phyloP scores from a whole-genome alignment of 1,284 basidiomycete species.

The Boletus smithii region DNA sequence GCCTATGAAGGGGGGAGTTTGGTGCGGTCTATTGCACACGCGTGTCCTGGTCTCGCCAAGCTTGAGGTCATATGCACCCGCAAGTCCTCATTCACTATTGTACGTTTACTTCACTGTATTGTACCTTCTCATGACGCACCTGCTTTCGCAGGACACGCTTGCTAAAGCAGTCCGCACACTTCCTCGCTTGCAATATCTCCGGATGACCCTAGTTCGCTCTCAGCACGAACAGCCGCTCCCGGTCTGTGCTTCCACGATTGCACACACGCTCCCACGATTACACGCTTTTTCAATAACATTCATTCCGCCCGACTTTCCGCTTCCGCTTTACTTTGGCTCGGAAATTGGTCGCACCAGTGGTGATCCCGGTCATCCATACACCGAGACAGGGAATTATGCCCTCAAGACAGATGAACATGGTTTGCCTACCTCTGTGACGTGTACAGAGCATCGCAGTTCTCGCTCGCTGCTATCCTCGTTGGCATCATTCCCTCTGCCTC shows the following conservation, averaged over 20 bases:
- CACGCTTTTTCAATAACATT: constrained; percentile 59
- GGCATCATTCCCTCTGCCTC: constrained; percentile 36
- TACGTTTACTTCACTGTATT: constrained; percentile 34
- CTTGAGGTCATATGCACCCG: constrained; percentile 63
- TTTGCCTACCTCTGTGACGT: constrained; percentile 42
- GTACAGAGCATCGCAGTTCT: constrained; percentile 46
- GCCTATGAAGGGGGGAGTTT: constrained; percentile 69
- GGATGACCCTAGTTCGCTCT: constrained; percentile 60
- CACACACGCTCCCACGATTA: constrained; percentile 61
- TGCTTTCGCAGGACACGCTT: constrained; percentile 42
- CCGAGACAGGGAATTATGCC: constrained; percentile 50
- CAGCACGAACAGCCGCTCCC: constrained; percentile 60
- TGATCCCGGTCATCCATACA: constrained; percentile 28
- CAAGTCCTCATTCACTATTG: constrained; percentile 67
- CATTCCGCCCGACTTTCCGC: constrained; percentile 46
- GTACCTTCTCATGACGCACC: constrained; percentile 1
- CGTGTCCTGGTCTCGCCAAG: constrained; percentile 59
- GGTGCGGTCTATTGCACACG: constrained; percentile 57
- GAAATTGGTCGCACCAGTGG: constrained; percentile 32
- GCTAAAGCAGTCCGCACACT: constrained; percentile 56
- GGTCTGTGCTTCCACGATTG: constrained; percentile 56
- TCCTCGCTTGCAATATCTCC: constrained; percentile 55
- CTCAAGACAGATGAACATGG: constrained; percentile 44
- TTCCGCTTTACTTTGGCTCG: constrained; percentile 34
- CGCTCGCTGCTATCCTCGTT: constrained; percentile 35